phyloP scores from a whole-genome alignment of 1,284 basidiomycete genomes.

The Phellopilus nigrolimitatus region DNA sequence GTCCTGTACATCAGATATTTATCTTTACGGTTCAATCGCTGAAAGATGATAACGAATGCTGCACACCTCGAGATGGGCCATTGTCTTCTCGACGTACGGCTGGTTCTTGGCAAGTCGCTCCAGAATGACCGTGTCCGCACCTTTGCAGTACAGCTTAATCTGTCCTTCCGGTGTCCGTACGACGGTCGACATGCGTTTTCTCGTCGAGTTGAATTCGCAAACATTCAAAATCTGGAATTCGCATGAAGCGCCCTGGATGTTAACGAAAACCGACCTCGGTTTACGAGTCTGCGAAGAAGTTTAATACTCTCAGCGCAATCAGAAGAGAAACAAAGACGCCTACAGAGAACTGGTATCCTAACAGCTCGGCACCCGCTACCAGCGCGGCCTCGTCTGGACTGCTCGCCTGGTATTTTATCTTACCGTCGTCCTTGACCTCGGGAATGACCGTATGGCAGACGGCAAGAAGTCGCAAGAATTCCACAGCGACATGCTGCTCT shows the following conservation, averaged over 20 bases:
- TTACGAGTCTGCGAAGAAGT: conserved; percentile 71
- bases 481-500: conserved; percentile 61
- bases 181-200: conserved; percentile 97
- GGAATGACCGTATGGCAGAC: conserved; percentile 99
- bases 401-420: conserved; percentile 91
- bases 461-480: conserved; percentile 88
- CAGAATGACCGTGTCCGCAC: conserved; percentile 95
- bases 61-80: conserved; percentile 84
- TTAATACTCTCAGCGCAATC: not conserved
- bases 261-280: conserved; percentile 91
- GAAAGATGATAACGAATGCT: not conserved
- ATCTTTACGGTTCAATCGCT: conserved; percentile 14
- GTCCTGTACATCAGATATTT: conserved; percentile 47
- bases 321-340: conserved; percentile 27
- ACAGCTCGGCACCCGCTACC: conserved; percentile 87
- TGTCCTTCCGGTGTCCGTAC: conserved; percentile 85
- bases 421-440: conserved; percentile 77
- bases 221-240: conserved; percentile 95
- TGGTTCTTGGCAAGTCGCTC: conserved; percentile 84
- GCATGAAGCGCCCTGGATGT: conserved; percentile 64
- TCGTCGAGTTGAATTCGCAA: conserved; percentile 97
- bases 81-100: conserved; percentile 81
- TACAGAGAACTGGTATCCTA: conserved; percentile 94
- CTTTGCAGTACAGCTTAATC: conserved; percentile 96
- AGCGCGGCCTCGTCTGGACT: conserved; percentile 98